phyloP scores from a whole-genome alignment of 2,329 filamentous ascomycete species.

The Magnaporthiopsis incrustans region DNA sequence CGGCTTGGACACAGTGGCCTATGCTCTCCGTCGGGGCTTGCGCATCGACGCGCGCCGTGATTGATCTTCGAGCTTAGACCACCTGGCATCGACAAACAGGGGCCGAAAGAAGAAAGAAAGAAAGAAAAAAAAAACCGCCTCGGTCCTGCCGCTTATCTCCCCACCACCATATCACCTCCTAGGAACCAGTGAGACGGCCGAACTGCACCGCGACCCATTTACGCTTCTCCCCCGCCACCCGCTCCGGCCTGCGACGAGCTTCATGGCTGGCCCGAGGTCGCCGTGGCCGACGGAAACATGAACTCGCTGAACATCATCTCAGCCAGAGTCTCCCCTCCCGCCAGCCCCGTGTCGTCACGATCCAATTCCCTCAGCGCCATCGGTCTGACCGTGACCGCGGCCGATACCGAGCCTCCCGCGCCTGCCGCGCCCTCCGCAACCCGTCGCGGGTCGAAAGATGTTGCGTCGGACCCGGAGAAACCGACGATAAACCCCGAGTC shows the following conservation, averaged over 20 bases:
- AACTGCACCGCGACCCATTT: neutral
- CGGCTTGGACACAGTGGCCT: neutral
- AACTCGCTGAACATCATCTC: conserved; percentile 95
- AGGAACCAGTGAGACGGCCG: neutral
- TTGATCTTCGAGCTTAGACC: neutral
- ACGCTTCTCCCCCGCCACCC: neutral
- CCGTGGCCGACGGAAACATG: conserved; percentile 53
- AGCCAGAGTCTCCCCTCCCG: conserved; percentile 62
- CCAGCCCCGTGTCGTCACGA: conserved; percentile 48
- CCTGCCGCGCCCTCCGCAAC: conserved; percentile 20
- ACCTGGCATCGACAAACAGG: neutral
- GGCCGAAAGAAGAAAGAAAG: neutral
- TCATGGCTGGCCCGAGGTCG: conserved; percentile 46
- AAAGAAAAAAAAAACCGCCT: neutral
- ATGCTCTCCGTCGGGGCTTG: neutral
- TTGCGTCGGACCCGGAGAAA: conserved; percentile 20
- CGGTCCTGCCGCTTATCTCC: neutral
- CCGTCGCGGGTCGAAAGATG: conserved; percentile 24
- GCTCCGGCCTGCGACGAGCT: conserved; percentile 12
- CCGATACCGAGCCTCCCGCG: conserved; percentile 26
- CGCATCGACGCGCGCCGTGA: neutral
- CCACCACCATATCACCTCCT: neutral
- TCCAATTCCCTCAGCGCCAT: conserved; percentile 53
- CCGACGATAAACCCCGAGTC: conserved; percentile 24
- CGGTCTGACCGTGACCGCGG: conserved; percentile 36